Conservation (phyloP, 2,329 filamentous ascomycete species). For the Xylaria sp. region DNA sequence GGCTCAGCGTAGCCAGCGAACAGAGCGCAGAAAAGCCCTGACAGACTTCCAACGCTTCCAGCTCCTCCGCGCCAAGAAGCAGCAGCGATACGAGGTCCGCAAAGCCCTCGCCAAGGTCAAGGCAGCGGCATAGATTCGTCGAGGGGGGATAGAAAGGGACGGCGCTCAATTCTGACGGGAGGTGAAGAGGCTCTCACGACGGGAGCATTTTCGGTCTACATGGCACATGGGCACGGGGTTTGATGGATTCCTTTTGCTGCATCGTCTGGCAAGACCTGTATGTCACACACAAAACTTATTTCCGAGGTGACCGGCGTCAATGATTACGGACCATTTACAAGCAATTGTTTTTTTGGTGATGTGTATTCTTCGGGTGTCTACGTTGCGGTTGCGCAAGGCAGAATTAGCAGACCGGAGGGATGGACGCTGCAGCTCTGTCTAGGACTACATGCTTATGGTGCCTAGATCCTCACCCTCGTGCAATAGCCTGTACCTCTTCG, state of each 20-base stretch:
- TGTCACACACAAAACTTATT: constrained; percentile 64
- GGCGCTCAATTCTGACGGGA: constrained; percentile 31
- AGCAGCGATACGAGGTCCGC: constrained; percentile 97
- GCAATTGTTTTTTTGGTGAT: constrained; percentile 31
- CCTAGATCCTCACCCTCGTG: constrained; percentile 14
- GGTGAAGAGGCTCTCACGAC: constrained; percentile 55
- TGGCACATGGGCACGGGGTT: constrained; percentile 65
- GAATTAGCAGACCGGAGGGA: constrained; percentile 11
- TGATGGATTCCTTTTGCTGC: constrained; percentile 63
- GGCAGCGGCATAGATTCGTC: constrained; percentile 74
- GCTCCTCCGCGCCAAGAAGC: constrained; percentile 99
- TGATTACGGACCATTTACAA: constrained; percentile 70
- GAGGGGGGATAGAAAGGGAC: constrained; percentile 36
- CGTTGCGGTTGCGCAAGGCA: constrained; percentile 19
- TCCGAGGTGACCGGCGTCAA: constrained; percentile 70
- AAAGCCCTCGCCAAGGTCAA: constrained; percentile 96
- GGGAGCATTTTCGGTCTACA: constrained; percentile 40
- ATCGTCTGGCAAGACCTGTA: constrained; percentile 70
- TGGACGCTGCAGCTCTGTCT: constrained; percentile 11
- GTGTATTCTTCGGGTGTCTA: constrained; percentile 11
- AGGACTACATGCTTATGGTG: constrained; percentile 8
- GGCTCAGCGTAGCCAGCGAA: constrained; percentile 92
- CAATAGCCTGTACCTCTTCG: constrained; percentile 19
- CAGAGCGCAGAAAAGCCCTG: constrained; percentile 86
- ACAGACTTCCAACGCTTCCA: constrained; percentile 99